Conservation (phyloP, 129 eudicot species). For the Gnaphalium uliginosum region DNA sequence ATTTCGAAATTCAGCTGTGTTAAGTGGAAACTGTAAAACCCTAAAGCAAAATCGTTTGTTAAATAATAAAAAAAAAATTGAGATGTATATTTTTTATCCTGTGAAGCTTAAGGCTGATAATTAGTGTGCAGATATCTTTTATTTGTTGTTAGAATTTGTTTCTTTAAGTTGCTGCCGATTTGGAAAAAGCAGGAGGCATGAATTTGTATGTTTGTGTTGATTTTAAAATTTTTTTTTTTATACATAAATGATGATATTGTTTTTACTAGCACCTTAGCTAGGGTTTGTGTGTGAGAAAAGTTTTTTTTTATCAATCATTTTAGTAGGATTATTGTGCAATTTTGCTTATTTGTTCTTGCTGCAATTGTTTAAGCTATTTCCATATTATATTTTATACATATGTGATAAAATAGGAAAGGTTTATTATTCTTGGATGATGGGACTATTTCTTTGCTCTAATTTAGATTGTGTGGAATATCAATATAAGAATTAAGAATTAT, state of each 20-base stretch:
- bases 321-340: neutral
- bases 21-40: conserved; percentile 8
- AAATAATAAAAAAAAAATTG: too few relatives aligned
- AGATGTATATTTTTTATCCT: neutral
- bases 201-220: neutral
- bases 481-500: neutral
- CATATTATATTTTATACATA: neutral
- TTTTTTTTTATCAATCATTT: too few relatives aligned
- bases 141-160: neutral
- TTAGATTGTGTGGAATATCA: neutral
- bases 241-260: too few relatives aligned
- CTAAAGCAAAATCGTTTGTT: neutral
- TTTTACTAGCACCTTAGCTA: neutral
- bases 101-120: conserved; percentile 19
- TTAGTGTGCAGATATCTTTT: neutral
- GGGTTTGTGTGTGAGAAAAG: neutral
- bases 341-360: neutral
- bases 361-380: neutral
- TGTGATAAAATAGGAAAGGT: neutral
- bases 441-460: neutral
- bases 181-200: neutral
- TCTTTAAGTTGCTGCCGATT: neutral
- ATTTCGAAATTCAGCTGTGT: conserved; percentile 2
- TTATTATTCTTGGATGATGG: conserved; percentile 2
- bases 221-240: too few relatives aligned